Evolutionary conservation across 345 rosid species (phyloP).

Genomic region (Eucalyptus polyanthemos): DNA sequence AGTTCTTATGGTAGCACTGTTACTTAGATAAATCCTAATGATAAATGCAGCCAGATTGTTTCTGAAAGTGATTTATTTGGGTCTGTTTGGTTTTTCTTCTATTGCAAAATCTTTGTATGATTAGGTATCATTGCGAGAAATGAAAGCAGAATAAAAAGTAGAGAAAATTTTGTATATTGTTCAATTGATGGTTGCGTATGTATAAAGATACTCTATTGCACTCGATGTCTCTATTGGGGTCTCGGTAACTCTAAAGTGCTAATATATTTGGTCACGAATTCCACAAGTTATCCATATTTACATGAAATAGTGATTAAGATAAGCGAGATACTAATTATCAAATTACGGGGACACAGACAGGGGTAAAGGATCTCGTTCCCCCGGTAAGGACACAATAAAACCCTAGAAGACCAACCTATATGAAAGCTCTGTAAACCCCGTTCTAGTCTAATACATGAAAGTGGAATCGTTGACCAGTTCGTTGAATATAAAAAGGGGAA

Average conservation of each 20-base stretch:
- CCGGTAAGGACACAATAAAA: neutral
- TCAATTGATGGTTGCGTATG: neutral
- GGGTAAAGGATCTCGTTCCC: neutral
- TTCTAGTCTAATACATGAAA: neutral
- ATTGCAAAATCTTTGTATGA: neutral
- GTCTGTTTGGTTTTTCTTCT: neutral
- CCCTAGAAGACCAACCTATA: neutral
- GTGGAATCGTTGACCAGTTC: neutral
- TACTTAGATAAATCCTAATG: neutral
- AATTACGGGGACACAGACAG: fast-evolving
- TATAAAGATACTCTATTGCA: fast-evolving
- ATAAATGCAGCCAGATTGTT: neutral
- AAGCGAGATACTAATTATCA: neutral
- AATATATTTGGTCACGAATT: neutral
- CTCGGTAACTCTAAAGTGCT: fast-evolving
- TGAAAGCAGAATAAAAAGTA: neutral
- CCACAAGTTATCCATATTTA: neutral
- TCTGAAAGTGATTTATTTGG: neutral
- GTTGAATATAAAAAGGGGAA: neutral
- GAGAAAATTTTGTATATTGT: neutral
- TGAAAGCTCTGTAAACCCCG: neutral
- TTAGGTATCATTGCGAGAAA: neutral
- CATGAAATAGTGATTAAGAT: neutral
- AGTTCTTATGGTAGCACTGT: fast-evolving
- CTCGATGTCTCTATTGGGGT: fast-evolving